Base-by-base conservation (phyloP, 345 rosid genomes). In the Heritiera littoralis region DNA sequence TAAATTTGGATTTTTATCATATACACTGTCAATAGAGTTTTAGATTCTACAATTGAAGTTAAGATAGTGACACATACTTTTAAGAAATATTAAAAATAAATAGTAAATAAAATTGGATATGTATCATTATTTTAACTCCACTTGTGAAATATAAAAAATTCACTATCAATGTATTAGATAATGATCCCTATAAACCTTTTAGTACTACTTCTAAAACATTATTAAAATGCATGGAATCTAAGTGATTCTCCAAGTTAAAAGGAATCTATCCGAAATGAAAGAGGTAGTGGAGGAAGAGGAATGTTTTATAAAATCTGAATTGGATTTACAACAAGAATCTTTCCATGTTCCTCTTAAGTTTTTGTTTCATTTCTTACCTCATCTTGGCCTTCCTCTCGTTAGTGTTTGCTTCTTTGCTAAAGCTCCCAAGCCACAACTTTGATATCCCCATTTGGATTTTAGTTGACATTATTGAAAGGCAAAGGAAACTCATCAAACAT, bases 241-340 rank as follows among this genome's bases (percentile, higher is more conserved):
- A 40, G 55, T 66, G 72, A 14, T 60, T n/a, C 45, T 69, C 77
- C 75, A 74, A 70, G 58, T 9, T 8, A 45, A 69, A 43, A 74
- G 45, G 66, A 51, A 72, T 48, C 23, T 9, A 51, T 12, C 30
- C 13, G 12, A 2, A 1, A 28, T 71, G 51, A 30, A 40, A 49
- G 28, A 61, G 61, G 64, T 28, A 35, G 45, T 41, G 41, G 4
- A 45, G 46, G 55, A 59, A 49, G 35, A 28, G 59, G 43, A 71
- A 51, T 51, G 11, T 49, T 66, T 18, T n/a, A 10, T 49, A 80
- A 78, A 81, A 75, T 86, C 79, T 75, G 75, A 80, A 56, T 78
- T 17, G 81, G 87, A 83, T 67, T 81, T 82, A 84, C 87, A 82
- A 63, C 46, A 46, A 77, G 45, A 65, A 76, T 82, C 82, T n/a